phyloP scores from a whole-genome alignment of 177 flowering plant species.

The Tripterygium wilfordii region DNA sequence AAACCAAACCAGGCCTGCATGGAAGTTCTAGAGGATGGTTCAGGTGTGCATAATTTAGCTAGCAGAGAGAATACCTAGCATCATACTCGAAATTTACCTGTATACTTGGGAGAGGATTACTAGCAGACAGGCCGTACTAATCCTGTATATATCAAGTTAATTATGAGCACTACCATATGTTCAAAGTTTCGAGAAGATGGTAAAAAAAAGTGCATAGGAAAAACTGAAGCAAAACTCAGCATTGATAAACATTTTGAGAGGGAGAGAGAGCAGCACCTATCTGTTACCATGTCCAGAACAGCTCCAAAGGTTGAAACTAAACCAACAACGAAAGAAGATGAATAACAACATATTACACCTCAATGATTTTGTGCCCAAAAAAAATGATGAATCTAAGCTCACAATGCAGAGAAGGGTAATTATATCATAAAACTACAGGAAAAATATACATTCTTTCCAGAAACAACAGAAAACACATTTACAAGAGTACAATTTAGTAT shows the following conservation, averaged over 20 bases:
- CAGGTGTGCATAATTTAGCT: not conserved
- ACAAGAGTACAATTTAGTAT: too few species aligned
- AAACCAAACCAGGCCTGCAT: constrained; percentile 77
- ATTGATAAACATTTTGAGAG: not conserved
- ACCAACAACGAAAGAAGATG: constrained; percentile 6
- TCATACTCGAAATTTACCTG: constrained; percentile 49
- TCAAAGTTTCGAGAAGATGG: not conserved
- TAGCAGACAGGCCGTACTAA: constrained; percentile 92
- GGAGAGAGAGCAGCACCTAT: constrained; percentile 45
- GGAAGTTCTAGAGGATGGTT: not conserved
- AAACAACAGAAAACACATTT: too few species aligned
- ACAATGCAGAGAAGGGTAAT: not conserved
- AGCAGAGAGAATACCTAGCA: too few species aligned
- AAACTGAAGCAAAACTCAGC: not conserved
- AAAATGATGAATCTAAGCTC: not conserved
- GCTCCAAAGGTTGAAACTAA: constrained; percentile 98
- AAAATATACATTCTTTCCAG: too few species aligned
- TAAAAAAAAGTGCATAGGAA: too few species aligned
- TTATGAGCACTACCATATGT: too few species aligned
- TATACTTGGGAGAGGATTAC: constrained; percentile 87
- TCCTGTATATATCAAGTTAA: constrained; percentile 43
- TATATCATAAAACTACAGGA: not conserved
- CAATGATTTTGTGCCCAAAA: not conserved
- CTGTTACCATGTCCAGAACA: constrained; percentile 97
- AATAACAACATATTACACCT: not conserved